Base-by-base conservation (phyloP, 768 basidiomycete species). In the Amanita pallidorosea region DNA sequence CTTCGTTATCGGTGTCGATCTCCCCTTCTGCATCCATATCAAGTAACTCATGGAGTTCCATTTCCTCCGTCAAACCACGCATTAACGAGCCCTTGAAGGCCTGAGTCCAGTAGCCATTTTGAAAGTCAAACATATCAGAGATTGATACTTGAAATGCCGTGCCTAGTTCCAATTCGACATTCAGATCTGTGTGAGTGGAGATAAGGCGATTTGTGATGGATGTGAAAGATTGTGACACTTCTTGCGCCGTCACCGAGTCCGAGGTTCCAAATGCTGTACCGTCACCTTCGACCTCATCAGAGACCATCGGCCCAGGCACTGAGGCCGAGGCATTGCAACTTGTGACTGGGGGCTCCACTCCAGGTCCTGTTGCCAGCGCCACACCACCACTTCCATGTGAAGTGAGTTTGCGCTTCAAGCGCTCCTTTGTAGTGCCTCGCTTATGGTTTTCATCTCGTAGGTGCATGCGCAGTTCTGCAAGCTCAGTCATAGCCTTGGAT, bases 21-120 rank as follows among this genome's bases (percentile, higher is more conserved):
- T 57, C 55, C 18, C 56, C 56, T 17, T 56, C 52, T n/a, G 56
- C 56, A 54, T 57, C 56, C 43, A 57, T n/a, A 57, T 57, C 52
- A 13, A 57, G 47, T 44, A 57, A 34, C 23, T 57, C 56, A 43
- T 57, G 55, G 4, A 57, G 43, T 33, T 56, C 55, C 18, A 57
- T 43, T 47, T 57, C 56, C 22, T 56, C 55, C 20, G 54, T 52
- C 22, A 57, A 56, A 37, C 55, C 53, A 12, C 52, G 23, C 15
- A 41, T 45, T 31, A 40, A 20, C 17, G 37, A 49, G 13, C 47
- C 42, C 29, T 34, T 7, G 40, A 53, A 46, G 13, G 35, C 38
- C 15, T 27, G 23, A 11, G 53, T 41, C 56, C 56, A 57, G 38
- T 55, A 51, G 7, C 7, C 13, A 8, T 37, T 38, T 27, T 12